Evolutionary conservation across 2,329 filamentous ascomycete genomes (phyloP).

Genomic region (Calonectria montana): DNA sequence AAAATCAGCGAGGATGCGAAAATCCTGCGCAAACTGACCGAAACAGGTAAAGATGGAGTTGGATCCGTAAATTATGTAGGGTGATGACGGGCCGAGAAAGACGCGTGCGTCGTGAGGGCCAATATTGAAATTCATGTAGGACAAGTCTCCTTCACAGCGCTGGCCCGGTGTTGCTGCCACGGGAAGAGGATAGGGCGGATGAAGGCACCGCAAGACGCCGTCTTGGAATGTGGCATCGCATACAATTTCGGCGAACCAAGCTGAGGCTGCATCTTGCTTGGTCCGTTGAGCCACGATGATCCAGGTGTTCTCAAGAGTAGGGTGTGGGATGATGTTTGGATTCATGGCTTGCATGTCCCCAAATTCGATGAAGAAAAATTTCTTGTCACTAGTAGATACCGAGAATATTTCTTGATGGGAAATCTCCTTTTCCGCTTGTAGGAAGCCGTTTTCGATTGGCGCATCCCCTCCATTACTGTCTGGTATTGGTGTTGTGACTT

Average conservation of each 20-base stretch:
- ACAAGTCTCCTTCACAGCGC: slow-evolving; percentile 58
- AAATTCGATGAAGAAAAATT: slow-evolving; percentile 64
- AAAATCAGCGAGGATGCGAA: slow-evolving; percentile 61
- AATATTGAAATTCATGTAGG: slow-evolving; percentile 54
- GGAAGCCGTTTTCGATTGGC: background rate
- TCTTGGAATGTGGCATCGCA: slow-evolving; percentile 62
- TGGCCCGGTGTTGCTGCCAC: slow-evolving; percentile 57
- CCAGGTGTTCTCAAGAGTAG: slow-evolving; percentile 57
- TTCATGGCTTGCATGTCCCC: slow-evolving; percentile 57
- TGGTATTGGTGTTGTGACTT: background rate
- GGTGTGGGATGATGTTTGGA: slow-evolving; percentile 69
- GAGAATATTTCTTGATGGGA: slow-evolving; percentile 58
- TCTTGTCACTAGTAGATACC: slow-evolving; percentile 54
- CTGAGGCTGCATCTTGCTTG: slow-evolving; percentile 39
- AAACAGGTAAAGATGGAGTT: slow-evolving; percentile 67
- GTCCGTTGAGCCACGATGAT: slow-evolving; percentile 62
- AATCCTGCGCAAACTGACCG: slow-evolving; percentile 67
- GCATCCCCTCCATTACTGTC: background rate
- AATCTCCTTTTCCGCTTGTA: slow-evolving; percentile 2
- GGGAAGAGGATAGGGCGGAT: slow-evolving; percentile 54
- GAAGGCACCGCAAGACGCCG: slow-evolving; percentile 56
- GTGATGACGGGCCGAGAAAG: slow-evolving; percentile 63
- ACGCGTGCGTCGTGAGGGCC: slow-evolving; percentile 70
- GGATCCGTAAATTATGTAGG: slow-evolving; percentile 66
- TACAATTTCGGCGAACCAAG: slow-evolving; percentile 57